phyloP scores from a whole-genome alignment of 2,329 filamentous ascomycete species.

The Xylaria sp. region DNA sequence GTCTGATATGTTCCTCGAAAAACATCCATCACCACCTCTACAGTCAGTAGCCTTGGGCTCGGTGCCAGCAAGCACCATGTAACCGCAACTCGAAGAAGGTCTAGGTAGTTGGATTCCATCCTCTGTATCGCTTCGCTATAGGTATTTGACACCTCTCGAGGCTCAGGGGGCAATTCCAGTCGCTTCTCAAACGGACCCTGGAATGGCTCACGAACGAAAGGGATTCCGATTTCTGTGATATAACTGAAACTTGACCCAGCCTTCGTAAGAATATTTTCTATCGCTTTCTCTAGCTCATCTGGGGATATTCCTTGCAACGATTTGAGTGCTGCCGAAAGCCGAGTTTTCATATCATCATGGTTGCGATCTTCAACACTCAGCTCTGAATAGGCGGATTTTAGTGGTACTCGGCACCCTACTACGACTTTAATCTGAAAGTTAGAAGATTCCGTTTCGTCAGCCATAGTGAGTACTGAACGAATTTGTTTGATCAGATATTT shows the following conservation, averaged over 20 bases:
- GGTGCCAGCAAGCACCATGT: constrained; percentile 11
- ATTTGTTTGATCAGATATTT: constrained; percentile 1
- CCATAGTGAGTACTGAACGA: not conserved
- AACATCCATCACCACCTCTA: constrained; percentile 11
- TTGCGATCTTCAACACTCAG: not conserved
- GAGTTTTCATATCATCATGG: constrained; percentile 8
- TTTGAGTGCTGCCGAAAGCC: not conserved
- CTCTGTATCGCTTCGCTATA: constrained; percentile 1
- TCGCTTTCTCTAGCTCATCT: constrained; percentile 2
- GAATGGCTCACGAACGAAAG: constrained; percentile 7
- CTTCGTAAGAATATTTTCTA: not conserved
- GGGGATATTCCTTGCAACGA: constrained; percentile 6
- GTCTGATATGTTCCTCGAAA: constrained; percentile 8
- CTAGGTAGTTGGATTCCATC: constrained; percentile 5
- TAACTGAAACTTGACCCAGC: constrained; percentile 9
- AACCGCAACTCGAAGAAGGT: constrained; percentile 7
- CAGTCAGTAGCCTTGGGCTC: not conserved
- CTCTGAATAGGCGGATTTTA: not conserved
- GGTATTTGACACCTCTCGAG: constrained; percentile 1
- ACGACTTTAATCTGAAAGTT: constrained; percentile 1
- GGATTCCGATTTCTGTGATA: constrained; percentile 9
- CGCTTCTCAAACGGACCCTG: not conserved
- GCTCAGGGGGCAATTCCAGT: constrained; percentile 4
- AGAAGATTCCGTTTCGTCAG: not conserved
- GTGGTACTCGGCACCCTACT: not conserved